Conservation (phyloP, 2,329 filamentous ascomycete species). For the Trichophyton verrucosum region DNA sequence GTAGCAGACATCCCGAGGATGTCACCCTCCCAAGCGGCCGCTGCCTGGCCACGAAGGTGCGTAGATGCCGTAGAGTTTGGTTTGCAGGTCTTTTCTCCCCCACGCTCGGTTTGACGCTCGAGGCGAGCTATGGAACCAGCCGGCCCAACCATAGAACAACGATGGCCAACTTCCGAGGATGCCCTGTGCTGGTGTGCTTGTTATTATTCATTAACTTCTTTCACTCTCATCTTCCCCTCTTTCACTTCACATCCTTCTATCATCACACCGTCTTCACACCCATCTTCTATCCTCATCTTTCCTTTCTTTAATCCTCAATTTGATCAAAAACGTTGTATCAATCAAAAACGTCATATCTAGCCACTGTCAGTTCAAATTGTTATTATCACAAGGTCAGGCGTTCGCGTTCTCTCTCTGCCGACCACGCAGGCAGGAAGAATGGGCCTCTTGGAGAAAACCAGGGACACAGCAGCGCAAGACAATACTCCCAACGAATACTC, state of each 20-base stretch:
- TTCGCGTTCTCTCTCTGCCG: background rate
- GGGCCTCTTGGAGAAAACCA: slow-evolving; percentile 39
- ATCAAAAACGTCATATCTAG: background rate
- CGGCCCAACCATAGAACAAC: background rate
- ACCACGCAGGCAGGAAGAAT: slow-evolving; percentile 31
- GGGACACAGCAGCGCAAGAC: slow-evolving; percentile 36
- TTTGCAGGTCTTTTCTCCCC: background rate
- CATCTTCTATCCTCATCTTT: background rate
- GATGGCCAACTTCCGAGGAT: slow-evolving; percentile 1
- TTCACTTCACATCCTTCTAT: background rate
- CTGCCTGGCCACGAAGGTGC: background rate
- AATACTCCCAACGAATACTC: slow-evolving; percentile 37
- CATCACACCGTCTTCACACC: background rate
- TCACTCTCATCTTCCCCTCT: background rate
- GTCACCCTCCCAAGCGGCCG: background rate
- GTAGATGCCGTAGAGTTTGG: background rate
- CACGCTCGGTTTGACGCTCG: background rate
- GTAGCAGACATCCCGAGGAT: background rate
- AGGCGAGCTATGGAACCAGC: background rate
- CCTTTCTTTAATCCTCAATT: background rate
- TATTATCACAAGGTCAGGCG: background rate
- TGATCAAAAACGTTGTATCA: background rate
- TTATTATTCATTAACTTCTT: background rate
- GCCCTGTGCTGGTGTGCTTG: background rate
- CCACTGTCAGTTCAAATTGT: background rate